Evolutionary conservation across 108 stramenopile genomes (phyloP), one percentile per base, ranked within the genome.

Genomic region (Epithemia pelagica): DNA sequence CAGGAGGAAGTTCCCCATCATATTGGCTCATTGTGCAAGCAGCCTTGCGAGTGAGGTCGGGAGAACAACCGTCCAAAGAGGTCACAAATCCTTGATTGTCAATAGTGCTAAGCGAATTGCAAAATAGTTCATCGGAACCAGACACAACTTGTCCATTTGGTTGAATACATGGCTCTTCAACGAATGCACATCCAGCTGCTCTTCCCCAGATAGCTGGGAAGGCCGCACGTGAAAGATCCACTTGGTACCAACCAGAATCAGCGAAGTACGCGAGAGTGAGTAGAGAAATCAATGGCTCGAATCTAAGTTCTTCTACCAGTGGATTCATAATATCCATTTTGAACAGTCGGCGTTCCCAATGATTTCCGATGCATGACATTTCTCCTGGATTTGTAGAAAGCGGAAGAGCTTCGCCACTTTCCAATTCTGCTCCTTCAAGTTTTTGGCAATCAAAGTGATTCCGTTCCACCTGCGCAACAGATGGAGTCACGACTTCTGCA

Each of bases 241-340:
- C 82, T 63, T 83, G 82, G 67, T 93, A 93, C 91, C 91, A 93
- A 20, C 91, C 91, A 37, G 87, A 84, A 70, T 93, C 91, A 20
- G 80, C 82, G 66, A 93, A 88, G 64, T 85, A 87, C 0, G 91
- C 88, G 60, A 93, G 62, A 7, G 91, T 93, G 53, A 90, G 51
- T 18, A 85, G 72, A 2, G 91, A 93, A 60, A 93, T 76, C 52
- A 71, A 68, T 29, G 84, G 69, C 1, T 82, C 76, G 65, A 65
- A 80, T 10, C 78, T 64, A 0, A 82, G 70, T 10, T 88, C 85
- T 26, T 89, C 88, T 0, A 93, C 72, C 10, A 90, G 68, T 1
- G 91, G 82, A 75, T 93, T 90, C 85, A 93, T 78, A 28, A 93
- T 62, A 66, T 93, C 91, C 5, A 67, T 78, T 19, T 82, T 77